Conservation (phyloP, 495 filamentous ascomycete genomes). For the Tuber calosporum region DNA sequence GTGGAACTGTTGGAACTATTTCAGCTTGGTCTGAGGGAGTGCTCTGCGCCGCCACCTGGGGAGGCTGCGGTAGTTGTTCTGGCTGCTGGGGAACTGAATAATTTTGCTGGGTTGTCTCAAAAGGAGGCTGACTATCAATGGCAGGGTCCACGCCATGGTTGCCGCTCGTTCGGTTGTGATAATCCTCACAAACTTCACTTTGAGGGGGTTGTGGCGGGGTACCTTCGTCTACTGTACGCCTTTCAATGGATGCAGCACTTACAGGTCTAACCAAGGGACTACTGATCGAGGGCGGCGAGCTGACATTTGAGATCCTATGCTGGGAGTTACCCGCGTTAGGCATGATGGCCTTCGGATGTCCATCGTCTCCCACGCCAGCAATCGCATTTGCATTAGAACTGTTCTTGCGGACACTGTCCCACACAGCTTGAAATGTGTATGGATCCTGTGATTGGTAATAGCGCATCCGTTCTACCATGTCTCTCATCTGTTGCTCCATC, state of each 20-base stretch:
- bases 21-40: not conserved
- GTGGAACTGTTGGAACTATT: not conserved
- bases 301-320: not conserved
- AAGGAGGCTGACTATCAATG: not conserved
- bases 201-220: not conserved
- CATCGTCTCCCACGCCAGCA: constrained; percentile 11
- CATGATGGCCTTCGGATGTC: constrained; percentile 11
- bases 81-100: not conserved
- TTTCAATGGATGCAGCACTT: not conserved
- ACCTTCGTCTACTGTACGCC: not conserved
- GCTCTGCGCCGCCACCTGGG: not conserved
- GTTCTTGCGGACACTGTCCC: constrained; percentile 35
- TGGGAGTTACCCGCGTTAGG: not conserved
- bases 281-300: not conserved
- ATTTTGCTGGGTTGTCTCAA: not conserved
- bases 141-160: not conserved
- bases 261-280: not conserved
- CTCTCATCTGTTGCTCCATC: constrained; percentile 38
- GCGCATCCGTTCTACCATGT: constrained; percentile 39
- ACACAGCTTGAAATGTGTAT: constrained; percentile 29
- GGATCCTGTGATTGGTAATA: constrained; percentile 36
- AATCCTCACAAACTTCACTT: not conserved
- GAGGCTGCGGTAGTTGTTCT: constrained; percentile 4
- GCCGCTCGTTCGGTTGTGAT: not conserved
- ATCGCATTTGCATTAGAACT: constrained; percentile 19